Conservation (phyloP, 2,329 filamentous ascomycete genomes). For the Colletotrichum liriopes region DNA sequence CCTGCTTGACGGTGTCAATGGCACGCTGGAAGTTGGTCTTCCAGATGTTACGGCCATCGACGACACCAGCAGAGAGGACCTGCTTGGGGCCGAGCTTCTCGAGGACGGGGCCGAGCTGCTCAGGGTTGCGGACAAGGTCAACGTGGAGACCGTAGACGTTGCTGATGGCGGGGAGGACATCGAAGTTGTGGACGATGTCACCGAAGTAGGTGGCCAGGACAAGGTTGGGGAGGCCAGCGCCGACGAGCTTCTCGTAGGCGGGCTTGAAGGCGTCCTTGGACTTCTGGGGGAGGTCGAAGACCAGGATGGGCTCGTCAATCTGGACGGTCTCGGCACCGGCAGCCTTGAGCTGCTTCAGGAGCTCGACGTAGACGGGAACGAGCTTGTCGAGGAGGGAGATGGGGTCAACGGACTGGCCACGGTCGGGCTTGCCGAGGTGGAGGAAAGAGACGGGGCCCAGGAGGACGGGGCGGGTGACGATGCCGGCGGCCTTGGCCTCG, state of each 20-base stretch:
- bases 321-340: slow-evolving; percentile 97
- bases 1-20: slow-evolving; percentile 90
- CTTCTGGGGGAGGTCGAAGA: slow-evolving; percentile 92
- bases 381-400: slow-evolving; percentile 96
- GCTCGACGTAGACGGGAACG: slow-evolving; percentile 93
- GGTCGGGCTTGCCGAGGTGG: slow-evolving; percentile 97
- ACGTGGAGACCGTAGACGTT: slow-evolving; percentile 83
- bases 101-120: slow-evolving; percentile 92
- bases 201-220: slow-evolving; percentile 98
- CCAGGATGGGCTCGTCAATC: slow-evolving; percentile 97
- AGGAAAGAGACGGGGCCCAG: slow-evolving; percentile 98
- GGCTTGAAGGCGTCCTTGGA: slow-evolving; percentile 98
- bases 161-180: slow-evolving; percentile 81
- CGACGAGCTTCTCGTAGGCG: slow-evolving; percentile 89
- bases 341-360: slow-evolving; percentile 93
- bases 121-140: slow-evolving; percentile 97
- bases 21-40: slow-evolving; percentile 99
- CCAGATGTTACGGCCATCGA: slow-evolving; percentile 99
- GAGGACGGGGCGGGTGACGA: slow-evolving; percentile 92
- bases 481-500: slow-evolving; percentile 98
- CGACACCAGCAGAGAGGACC: slow-evolving; percentile 93
- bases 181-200: slow-evolving; percentile 99
- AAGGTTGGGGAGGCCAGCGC: slow-evolving; percentile 87
- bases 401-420: slow-evolving; percentile 91
- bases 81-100: slow-evolving; percentile 89